phyloP scores from a whole-genome alignment of 306 rosid species.

The Rosa multiflora region DNA sequence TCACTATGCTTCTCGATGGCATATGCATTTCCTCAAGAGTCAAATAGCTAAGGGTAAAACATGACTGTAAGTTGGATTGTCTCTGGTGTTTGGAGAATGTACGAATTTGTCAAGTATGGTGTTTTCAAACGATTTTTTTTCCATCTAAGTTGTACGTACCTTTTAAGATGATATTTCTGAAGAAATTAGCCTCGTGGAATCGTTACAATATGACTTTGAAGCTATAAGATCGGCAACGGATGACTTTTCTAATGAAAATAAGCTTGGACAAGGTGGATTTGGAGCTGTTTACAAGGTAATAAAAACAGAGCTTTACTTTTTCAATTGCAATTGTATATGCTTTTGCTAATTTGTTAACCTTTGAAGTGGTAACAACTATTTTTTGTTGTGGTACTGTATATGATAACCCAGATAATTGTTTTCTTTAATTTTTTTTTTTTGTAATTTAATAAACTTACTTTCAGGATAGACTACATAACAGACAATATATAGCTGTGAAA shows the following conservation, averaged over 20 bases:
- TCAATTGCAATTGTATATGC: no score
- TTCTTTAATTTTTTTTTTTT: no score
- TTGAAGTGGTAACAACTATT: no score
- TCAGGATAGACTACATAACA: background rate
- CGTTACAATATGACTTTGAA: background rate
- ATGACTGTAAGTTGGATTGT: background rate
- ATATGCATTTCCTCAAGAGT: background rate
- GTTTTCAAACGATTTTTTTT: background rate
- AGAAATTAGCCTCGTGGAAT: background rate
- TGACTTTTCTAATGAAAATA: background rate
- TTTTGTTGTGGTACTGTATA: no score
- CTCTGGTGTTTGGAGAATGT: background rate
- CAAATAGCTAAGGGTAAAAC: background rate
- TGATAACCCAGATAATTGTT: no score
- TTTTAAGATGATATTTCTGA: background rate
- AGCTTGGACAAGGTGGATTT: no score
- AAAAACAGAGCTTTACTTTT: background rate
- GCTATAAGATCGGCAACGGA: background rate
- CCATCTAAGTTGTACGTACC: background rate
- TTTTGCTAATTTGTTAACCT: no score
- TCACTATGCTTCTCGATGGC: background rate
- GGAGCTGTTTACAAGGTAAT: background rate
- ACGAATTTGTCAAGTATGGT: background rate
- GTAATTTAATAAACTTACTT: background rate
- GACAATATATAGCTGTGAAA: background rate